Base-by-base conservation (phyloP, 2,329 filamentous ascomycete genomes). In the Phialemonium atrogriseum region DNA sequence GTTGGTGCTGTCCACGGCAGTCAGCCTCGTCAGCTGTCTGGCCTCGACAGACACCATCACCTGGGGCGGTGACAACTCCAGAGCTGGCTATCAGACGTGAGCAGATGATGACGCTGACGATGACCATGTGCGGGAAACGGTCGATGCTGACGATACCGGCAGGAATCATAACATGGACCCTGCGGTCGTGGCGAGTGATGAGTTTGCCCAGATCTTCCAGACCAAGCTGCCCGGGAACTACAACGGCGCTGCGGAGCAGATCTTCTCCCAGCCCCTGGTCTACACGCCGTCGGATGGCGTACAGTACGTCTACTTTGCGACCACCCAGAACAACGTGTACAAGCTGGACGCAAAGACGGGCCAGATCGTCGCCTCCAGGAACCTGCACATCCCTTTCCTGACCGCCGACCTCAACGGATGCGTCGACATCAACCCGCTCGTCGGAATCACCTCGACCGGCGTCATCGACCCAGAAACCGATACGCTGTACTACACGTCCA, bases 161-260 rank as follows among this genome's bases (percentile, higher is more conserved):
- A 54, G 50, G 13, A 77, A 73, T 45, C 73, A 79, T 47, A 78
- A 78, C 50, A 70, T 79, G 65, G 71, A 78, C 44, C 74, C 74
- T 1, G 59, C 66, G 10, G 55, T 77, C 7, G 70, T 79, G 3
- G 63, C 58, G 24, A 71, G 68, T 34, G 50, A 64, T 3, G 60
- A 69, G 30, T 78, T 77, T 40, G 68, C 63, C 13, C 65, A 72
- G 36, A 51, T 76, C 7, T 77, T 72, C 56, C 63, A 58, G 42
- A 66, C 65, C 1, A 28, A 44, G 1, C 56, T 77, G 2, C 68
- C 71, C 0, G 72, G 72, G 5, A 60, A 54, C 12, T 77, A 73
- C 48, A 59, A 62, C 22, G 60, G 59, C 11, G 54, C 52, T 2
- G 35, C 54, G 1, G 73, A 77, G 45, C 64, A 73, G 41, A 59